Percentiles rank a stretch among this genome's conserved stretches.
phyloP scores from a whole-genome alignment of 345 rosid genomes.

The Syzygium aqueum region DNA sequence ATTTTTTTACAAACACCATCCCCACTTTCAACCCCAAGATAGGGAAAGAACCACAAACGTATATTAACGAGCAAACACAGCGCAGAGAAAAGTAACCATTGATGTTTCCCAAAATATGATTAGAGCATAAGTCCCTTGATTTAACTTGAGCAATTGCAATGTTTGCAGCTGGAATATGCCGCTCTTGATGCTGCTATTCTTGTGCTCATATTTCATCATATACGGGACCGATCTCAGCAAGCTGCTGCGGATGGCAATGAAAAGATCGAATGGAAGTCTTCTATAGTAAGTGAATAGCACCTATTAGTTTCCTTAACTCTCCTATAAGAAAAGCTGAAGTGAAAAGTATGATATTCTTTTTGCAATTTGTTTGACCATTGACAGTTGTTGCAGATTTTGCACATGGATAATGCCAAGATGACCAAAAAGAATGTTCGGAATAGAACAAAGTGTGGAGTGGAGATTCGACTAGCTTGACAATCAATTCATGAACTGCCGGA shows the following conservation, averaged over 20 bases:
- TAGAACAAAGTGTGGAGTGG: too few species aligned
- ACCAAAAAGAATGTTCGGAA: too few species aligned
- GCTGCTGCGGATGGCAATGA: conserved; percentile 22
- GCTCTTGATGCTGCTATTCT: conserved; percentile 90
- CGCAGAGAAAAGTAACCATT: too few species aligned
- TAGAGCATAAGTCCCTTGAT: too few species aligned
- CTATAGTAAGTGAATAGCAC: conserved; percentile 38
- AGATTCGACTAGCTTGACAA: too few species aligned
- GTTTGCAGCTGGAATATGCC: conserved; percentile 79
- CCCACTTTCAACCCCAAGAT: too few species aligned
- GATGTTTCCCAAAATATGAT: too few species aligned
- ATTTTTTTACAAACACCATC: too few species aligned
- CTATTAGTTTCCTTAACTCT: neutral
- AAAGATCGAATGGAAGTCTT: conserved; percentile 58
- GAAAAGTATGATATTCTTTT: neutral
- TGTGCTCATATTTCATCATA: conserved; percentile 47
- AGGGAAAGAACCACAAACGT: too few species aligned
- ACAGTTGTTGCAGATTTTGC: neutral
- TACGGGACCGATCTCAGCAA: conserved; percentile 29
- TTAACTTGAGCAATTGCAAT: neutral
- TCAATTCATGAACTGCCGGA: too few species aligned
- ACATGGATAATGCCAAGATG: too few species aligned
- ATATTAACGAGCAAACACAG: too few species aligned
- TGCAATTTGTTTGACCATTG: neutral
- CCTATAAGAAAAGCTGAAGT: neutral